phyloP scores from a whole-genome alignment of 2,329 filamentous ascomycete species.

The Lachnellula cervina region DNA sequence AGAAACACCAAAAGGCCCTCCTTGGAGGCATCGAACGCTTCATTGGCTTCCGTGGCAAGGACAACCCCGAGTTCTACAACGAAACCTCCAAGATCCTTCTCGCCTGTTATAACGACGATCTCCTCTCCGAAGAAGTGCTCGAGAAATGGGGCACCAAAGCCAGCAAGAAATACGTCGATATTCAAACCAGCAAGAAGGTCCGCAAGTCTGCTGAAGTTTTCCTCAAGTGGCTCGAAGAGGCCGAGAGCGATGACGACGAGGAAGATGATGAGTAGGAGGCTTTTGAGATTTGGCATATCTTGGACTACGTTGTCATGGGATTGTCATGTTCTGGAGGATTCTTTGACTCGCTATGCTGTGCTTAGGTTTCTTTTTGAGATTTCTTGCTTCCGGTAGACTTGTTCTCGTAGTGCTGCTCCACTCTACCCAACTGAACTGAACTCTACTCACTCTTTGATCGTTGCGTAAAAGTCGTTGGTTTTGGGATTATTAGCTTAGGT shows the following conservation, averaged over 20 bases:
- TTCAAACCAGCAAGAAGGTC: conserved; percentile 86
- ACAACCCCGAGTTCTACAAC: conserved; percentile 72
- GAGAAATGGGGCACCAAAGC: conserved; percentile 90
- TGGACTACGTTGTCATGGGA: not conserved
- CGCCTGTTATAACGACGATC: conserved; percentile 84
- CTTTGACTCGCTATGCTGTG: not conserved
- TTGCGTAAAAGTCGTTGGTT: not conserved
- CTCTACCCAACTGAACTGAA: not conserved
- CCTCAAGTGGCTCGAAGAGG: conserved; percentile 87
- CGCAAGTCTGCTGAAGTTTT: conserved; percentile 93
- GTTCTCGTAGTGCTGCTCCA: not conserved
- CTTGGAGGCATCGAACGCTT: conserved; percentile 94
- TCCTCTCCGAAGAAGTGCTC: conserved; percentile 82
- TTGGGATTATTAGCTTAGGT: not conserved
- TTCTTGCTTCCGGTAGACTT: conserved; percentile 3
- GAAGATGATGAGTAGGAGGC: conserved; percentile 48
- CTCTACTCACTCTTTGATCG: not conserved
- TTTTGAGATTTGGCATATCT: not conserved
- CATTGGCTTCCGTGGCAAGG: conserved; percentile 64
- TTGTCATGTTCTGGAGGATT: not conserved
- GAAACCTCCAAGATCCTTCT: conserved; percentile 82
- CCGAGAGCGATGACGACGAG: conserved; percentile 64
- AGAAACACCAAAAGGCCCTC: conserved; percentile 92
- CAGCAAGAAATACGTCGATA: conserved; percentile 96
- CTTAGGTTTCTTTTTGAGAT: conserved; percentile 4